These are phyloP conservation scores for Candida coleopterorum DNA, from an alignment of 805 yeast genomes.

Conservation along the genomic window DNA sequence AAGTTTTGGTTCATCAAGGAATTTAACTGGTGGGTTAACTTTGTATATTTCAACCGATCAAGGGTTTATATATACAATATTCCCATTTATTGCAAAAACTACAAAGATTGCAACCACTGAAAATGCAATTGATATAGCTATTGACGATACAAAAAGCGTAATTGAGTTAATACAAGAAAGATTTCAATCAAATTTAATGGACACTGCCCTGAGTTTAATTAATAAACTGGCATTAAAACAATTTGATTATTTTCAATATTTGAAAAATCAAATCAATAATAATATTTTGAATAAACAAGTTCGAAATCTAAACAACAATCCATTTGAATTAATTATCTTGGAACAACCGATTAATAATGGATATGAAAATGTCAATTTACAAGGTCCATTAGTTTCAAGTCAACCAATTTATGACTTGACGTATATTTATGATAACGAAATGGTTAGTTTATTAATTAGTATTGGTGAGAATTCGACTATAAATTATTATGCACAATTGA, in stretches of 20 bases:
- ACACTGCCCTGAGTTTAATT: conserved; percentile 12
- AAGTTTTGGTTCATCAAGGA: conserved; percentile 22
- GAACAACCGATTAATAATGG: conserved; percentile 12
- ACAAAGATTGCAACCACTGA: conserved; percentile 16
- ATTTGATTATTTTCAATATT: conserved; percentile 12
- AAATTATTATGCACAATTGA: conserved; percentile 20
- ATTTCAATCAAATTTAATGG: conserved; percentile 10
- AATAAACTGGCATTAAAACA: conserved; percentile 14
- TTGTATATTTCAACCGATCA: conserved; percentile 22
- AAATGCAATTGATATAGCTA: conserved; percentile 8
- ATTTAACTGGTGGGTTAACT: conserved; percentile 24
- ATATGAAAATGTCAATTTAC: conserved; percentile 13
- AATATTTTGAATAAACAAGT: conserved; percentile 12
- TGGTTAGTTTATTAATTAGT: conserved; percentile 14
- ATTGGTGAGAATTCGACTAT: conserved; percentile 1
- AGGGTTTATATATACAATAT: conserved; percentile 21
- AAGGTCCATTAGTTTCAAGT: conserved; percentile 19
- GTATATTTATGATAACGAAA: conserved; percentile 11
- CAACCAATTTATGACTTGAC: conserved; percentile 8
- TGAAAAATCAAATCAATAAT: conserved; percentile 12
- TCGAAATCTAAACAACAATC: conserved; percentile 9
- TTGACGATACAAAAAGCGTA: conserved; percentile 10
- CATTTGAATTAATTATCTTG: conserved; percentile 10
- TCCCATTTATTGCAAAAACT: conserved; percentile 20
- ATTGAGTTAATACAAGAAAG: conserved; percentile 11